Evolutionary conservation across 139 green algal genomes (phyloP).

Genomic region (Volvox reticuliferus): DNA sequence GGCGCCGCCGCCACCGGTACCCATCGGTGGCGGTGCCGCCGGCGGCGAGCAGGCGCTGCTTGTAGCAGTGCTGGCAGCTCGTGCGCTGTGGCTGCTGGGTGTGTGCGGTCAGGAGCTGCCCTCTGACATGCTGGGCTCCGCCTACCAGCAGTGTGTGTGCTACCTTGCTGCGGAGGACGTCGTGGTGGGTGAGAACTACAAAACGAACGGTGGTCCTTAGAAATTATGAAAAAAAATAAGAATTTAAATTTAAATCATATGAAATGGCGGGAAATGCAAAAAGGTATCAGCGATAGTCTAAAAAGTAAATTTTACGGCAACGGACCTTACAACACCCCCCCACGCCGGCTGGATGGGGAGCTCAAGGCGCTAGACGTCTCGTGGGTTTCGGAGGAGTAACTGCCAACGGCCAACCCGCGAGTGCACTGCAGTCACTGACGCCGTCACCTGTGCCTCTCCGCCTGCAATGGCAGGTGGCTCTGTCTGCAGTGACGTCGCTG

Average conservation of each 20-base stretch:
- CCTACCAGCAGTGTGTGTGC: constrained; percentile 61
- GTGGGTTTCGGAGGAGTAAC: too few relatives aligned
- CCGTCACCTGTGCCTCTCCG: background rate
- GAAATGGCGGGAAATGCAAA: too few relatives aligned
- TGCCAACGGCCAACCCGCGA: too few relatives aligned
- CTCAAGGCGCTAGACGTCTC: too few relatives aligned
- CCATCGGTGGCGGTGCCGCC: background rate
- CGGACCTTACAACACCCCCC: too few relatives aligned
- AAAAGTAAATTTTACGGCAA: too few relatives aligned
- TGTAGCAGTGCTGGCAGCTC: constrained; percentile 62
- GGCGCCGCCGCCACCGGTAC: constrained; percentile 33
- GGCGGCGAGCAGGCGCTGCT: constrained; percentile 32
- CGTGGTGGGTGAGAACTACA: constrained; percentile 59
- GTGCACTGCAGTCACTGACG: too few relatives aligned
- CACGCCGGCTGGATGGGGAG: too few relatives aligned
- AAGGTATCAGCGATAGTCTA: too few relatives aligned
- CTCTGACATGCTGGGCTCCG: constrained; percentile 63
- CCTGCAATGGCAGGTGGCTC: constrained; percentile 55
- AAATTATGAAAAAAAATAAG: too few relatives aligned
- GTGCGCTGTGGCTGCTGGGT: constrained; percentile 85
- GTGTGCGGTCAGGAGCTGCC: constrained; percentile 77
- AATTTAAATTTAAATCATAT: too few relatives aligned
- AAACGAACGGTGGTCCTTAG: too few relatives aligned
- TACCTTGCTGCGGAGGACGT: constrained; percentile 72
- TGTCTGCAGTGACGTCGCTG: constrained; percentile 69